Conservation (phyloP, 371 early-diverging fungal genomes). For the Mucor irregularis region DNA sequence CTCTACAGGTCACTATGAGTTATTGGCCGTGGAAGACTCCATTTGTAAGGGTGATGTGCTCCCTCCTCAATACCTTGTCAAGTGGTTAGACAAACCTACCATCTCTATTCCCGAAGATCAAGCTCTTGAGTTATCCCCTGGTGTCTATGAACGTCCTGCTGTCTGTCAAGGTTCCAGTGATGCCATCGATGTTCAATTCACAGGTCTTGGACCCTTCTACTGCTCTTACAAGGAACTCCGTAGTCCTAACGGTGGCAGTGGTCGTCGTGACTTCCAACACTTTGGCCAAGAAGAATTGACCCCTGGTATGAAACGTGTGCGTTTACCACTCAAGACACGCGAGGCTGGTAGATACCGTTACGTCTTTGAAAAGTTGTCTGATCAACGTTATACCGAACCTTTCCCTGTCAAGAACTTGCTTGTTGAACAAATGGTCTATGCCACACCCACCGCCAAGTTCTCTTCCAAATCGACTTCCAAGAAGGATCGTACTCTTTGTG, state of each 20-base stretch:
- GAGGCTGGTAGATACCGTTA: conserved; percentile 44
- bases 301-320: conserved; percentile 31
- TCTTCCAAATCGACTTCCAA: conserved; percentile 1
- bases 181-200: conserved; percentile 38
- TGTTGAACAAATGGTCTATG: conserved; percentile 42
- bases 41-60: conserved; percentile 48
- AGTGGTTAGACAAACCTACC: conserved; percentile 44
- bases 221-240: conserved; percentile 32
- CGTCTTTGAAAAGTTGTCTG: conserved; percentile 44
- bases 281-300: conserved; percentile 35
- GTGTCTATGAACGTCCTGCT: conserved; percentile 35
- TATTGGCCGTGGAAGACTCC: conserved; percentile 45
- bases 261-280: neutral
- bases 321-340: conserved; percentile 38
- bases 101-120: conserved; percentile 35
- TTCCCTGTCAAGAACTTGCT: conserved; percentile 20
- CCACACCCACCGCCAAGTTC: conserved; percentile 44
- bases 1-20: conserved; percentile 41
- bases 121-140: conserved; percentile 8
- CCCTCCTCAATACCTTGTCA: conserved; percentile 30
- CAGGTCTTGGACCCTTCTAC: conserved; percentile 44
- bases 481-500: conserved; percentile 39
- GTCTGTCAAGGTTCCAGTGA: conserved; percentile 50
- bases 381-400: conserved; percentile 45
- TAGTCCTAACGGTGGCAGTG: neutral